These are phyloP conservation scores for Diutina rugosa DNA, from an alignment of 1,139 yeast genomes.

Conservation along the genomic window DNA sequence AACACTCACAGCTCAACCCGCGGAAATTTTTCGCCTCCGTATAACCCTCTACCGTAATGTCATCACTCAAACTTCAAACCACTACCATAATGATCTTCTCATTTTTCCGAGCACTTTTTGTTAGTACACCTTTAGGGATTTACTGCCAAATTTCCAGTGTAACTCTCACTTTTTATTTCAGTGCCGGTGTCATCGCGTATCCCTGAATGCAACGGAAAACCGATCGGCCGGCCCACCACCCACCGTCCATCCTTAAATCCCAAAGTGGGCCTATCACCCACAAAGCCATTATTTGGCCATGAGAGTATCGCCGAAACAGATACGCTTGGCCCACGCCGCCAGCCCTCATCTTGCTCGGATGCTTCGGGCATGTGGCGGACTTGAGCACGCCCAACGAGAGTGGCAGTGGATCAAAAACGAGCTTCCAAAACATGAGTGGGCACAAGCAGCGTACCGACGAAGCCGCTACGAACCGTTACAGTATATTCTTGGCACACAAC, in stretches of 20 bases:
- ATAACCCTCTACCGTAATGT: no score
- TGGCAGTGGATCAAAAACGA: constrained; percentile 29
- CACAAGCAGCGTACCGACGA: constrained; percentile 23
- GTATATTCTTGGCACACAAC: constrained; percentile 75
- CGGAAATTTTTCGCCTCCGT: neutral
- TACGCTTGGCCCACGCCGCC: neutral
- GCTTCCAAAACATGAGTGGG: constrained; percentile 23
- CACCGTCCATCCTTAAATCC: no score
- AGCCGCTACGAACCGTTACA: constrained; percentile 54
- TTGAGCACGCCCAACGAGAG: constrained; percentile 9
- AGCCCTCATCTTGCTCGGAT: neutral
- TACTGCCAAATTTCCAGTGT: neutral
- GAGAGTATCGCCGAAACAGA: neutral
- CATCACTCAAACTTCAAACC: neutral
- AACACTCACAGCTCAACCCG: neutral
- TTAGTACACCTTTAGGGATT: neutral
- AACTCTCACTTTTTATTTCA: no score
- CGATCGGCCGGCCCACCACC: no score
- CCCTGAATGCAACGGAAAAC: no score
- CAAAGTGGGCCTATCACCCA: no score
- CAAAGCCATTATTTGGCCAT: neutral
- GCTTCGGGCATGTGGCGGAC: neutral
- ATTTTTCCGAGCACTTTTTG: neutral
- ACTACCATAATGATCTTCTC: neutral
- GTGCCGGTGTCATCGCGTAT: no score